Evolutionary conservation across 768 basidiomycete species (phyloP).

Genomic region (Mycena epipterygia): DNA sequence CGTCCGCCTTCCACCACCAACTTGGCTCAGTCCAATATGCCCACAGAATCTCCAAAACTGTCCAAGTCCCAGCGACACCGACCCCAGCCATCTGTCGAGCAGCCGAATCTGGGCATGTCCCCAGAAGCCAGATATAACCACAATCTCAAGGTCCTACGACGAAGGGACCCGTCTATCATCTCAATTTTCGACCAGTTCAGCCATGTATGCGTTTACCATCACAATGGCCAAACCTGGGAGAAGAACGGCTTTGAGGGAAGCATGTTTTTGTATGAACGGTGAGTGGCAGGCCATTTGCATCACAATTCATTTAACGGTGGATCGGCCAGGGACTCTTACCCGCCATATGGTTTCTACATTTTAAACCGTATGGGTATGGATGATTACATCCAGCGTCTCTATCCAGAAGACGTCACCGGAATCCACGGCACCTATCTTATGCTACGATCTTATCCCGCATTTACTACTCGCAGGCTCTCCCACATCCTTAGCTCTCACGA

Average conservation of each 20-base stretch:
- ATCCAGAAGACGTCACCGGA: constrained; percentile 84
- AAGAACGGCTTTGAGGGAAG: constrained; percentile 90
- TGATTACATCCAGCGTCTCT: constrained; percentile 81
- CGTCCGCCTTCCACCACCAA: constrained; percentile 10
- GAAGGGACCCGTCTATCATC: constrained; percentile 83
- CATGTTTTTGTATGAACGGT: constrained; percentile 93
- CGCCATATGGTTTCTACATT: constrained; percentile 88
- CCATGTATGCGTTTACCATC: constrained; percentile 87
- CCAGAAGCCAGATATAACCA: constrained; percentile 75
- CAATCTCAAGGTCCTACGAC: constrained; percentile 85
- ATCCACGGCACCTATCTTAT: constrained; percentile 76
- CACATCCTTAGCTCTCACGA: constrained; percentile 49
- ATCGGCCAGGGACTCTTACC: constrained; percentile 73
- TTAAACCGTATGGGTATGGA: constrained; percentile 86
- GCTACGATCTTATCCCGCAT: constrained; percentile 81
- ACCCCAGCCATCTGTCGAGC: constrained; percentile 39
- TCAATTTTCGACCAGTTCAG: constrained; percentile 91
- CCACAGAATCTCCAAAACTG: constrained; percentile 11
- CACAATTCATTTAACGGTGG: constrained; percentile 30
- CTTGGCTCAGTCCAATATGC: constrained; percentile 1
- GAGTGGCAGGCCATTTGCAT: constrained; percentile 41
- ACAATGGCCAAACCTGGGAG: constrained; percentile 82
- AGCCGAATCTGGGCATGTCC: constrained; percentile 66
- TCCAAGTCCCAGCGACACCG: constrained; percentile 31
- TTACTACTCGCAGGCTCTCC: constrained; percentile 64